These are phyloP conservation scores for Fusarium nanum DNA, from an alignment of 2,329 filamentous ascomycete species.

Conservation along the genomic window DNA sequence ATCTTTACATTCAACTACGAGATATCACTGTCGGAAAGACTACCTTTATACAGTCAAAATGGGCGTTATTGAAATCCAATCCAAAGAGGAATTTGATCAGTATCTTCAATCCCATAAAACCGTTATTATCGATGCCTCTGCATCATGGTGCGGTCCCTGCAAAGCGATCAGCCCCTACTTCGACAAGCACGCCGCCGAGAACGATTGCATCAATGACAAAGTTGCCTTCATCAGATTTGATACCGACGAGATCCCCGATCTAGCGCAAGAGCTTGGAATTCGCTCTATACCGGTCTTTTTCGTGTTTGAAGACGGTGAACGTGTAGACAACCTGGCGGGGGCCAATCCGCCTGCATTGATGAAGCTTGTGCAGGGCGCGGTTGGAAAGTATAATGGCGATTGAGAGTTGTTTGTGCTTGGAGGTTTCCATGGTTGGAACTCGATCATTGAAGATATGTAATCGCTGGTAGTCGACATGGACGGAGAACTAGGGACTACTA, in stretches of 20 bases:
- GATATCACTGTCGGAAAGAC: too few relatives aligned
- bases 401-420: too few relatives aligned
- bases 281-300: not conserved
- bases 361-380: fast-evolving
- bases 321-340: fast-evolving
- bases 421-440: too few relatives aligned
- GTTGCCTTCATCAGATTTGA: not conserved
- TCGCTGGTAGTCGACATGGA: too few relatives aligned
- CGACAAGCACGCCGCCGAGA: not conserved
- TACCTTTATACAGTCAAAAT: not conserved
- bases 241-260: fast-evolving
- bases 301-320: fast-evolving
- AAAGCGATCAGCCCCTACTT: not conserved
- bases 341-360: not conserved
- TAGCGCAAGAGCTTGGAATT: not conserved
- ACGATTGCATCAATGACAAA: fast-evolving
- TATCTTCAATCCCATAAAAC: not conserved
- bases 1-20: too few relatives aligned
- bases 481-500: too few relatives aligned
- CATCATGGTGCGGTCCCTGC: not conserved
- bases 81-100: fast-evolving
- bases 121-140: not conserved
- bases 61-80: not conserved
- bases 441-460: too few relatives aligned
- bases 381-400: fast-evolving